phyloP scores from a whole-genome alignment of 345 rosid species.

The Brassica napus region Da-Ae NC_063442.1:888001-888500 shows the following conservation, averaged over 20 bases:
- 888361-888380: conserved; percentile 5
- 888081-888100: not conserved
- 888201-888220: conserved; percentile 60
- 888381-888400: conserved; percentile 9
- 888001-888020: conserved; percentile 38
- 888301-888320: not conserved
- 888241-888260: conserved; percentile 62
- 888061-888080: not conserved
- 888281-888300: conserved; percentile 4
- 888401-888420: conserved; percentile 10
- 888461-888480: conserved; percentile 21
- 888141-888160: not conserved
- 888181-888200: not conserved
- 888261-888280: conserved; percentile 23
- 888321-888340: conserved; percentile 3
- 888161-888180: not conserved
- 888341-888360: not conserved
- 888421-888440: conserved; percentile 11
- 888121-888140: not conserved
- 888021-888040: too few species aligned
- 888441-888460: conserved; percentile 13
- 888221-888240: conserved; percentile 71
- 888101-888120: too few species aligned
- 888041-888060: too few species aligned
- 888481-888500: conserved; percentile 29